Evolutionary conservation across 768 basidiomycete genomes (phyloP).

Genomic region (Mrakia blollopis): DNA sequence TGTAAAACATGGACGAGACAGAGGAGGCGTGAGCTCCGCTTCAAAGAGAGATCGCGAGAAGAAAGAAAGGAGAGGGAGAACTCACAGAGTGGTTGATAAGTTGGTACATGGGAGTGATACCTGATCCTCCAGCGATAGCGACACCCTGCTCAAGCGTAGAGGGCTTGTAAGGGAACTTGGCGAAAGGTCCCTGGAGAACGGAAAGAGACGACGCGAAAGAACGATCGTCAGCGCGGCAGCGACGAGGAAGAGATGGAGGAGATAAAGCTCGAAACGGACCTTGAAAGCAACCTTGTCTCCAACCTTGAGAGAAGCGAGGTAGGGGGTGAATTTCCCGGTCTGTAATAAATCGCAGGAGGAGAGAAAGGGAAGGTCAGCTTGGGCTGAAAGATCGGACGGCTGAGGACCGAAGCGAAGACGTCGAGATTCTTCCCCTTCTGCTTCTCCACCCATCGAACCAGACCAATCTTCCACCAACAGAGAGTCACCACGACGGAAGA

Average conservation of each 20-base stretch:
- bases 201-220: too few species aligned
- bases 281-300: conserved; percentile 82
- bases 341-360: conserved; percentile 50
- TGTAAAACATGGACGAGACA: conserved; percentile 33
- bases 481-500: too few species aligned
- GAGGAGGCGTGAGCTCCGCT: background rate
- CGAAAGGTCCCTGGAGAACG: conserved; percentile 53
- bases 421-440: background rate
- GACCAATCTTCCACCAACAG: too few species aligned
- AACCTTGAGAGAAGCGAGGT: conserved; percentile 70
- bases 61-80: background rate
- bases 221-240: background rate
- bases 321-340: conserved; percentile 72
- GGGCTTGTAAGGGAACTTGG: conserved; percentile 76
- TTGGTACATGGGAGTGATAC: conserved; percentile 57
- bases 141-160: conserved; percentile 50
- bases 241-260: background rate
- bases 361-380: background rate
- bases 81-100: conserved; percentile 48
- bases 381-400: too few species aligned
- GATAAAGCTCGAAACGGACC: conserved; percentile 50
- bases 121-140: conserved; percentile 87
- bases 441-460: too few species aligned
- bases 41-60: background rate
- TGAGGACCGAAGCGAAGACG: background rate